Base-by-base conservation (phyloP, 2,329 filamentous ascomycete species). In the Emericellopsis atlantica region DNA sequence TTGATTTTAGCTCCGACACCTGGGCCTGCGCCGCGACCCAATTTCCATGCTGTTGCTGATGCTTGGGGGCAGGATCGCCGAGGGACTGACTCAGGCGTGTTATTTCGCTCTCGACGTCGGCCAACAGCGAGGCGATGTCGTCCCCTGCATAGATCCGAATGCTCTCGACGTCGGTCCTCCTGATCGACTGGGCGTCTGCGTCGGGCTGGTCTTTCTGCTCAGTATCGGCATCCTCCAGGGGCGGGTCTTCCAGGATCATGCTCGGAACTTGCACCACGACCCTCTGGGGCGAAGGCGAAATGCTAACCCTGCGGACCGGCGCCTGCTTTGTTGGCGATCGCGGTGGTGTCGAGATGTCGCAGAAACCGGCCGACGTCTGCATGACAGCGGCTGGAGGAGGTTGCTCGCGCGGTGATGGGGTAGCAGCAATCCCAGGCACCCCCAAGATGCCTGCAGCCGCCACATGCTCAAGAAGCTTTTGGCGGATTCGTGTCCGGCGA, bases 391-490 rank as follows among this genome's bases (percentile, higher is more conserved):
- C 61, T 36, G 62, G 57, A 43, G 68, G 65, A 40, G 65, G 53
- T 37, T 58, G 60, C 46, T 68, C 65, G 44, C 56, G 9, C 48
- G 16, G 56, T 49, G 34, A 49, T 21, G 21, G 22, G 4, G 22
- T 15, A 22, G 10, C n/a, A 15, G 32, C 7, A 15, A 3, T 6
- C 3, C 22, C 34, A 3, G 34, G 34, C 12, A 54, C 38, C 26
- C 63, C 57, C 11, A 82, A 64, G 6, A 74, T 74, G 40, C 75
- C 64, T 3, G 83, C 81, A 14, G 82, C 84, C 37, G 84, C 84
- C 40, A 89, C 79, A 53, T 90, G 84, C 59, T 90, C 84, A 4
- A 90, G 71, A 11, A 90, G 66, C 66, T 88, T 90, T 55, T 89
- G 83, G 32, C 83, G 74, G 36, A 90, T 77, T 6, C 81, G 72